Evolutionary conservation across 305 asterid genomes (phyloP).

Genomic region (Solanum chacoense): DNA sequence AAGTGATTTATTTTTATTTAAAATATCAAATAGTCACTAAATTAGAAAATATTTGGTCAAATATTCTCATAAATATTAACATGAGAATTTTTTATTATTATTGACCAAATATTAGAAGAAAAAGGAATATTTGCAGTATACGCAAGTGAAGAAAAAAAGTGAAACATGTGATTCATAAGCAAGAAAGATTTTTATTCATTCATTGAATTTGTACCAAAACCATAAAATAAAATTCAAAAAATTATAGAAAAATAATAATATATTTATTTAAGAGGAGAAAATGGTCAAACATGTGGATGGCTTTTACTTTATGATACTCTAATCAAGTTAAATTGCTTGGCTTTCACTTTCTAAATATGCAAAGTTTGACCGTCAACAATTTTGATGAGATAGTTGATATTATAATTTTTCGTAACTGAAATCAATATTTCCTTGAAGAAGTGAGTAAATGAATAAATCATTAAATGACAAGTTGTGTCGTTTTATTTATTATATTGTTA

Average conservation of each 20-base stretch:
- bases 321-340: not conserved
- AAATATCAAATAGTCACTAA: not conserved
- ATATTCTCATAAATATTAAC: not conserved
- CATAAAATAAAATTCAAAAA: not conserved
- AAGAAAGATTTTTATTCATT: not conserved
- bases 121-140: not conserved
- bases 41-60: not conserved
- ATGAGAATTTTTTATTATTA: not conserved
- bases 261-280: not conserved
- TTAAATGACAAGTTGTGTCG: not conserved
- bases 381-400: not conserved
- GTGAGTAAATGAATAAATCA: not conserved
- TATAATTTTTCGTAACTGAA: not conserved
- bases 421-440: not conserved
- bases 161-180: not conserved
- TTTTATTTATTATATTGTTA: too few relatives aligned
- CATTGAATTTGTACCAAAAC: not conserved
- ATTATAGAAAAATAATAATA: not conserved
- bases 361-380: not conserved
- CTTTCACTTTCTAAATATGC: not conserved
- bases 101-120: not conserved
- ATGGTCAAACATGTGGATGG: conserved; percentile 1
- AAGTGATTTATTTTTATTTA: not conserved
- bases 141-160: not conserved
- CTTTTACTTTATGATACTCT: not conserved